Percentiles rank a stretch among this genome's conserved stretches.
These are phyloP conservation scores for Microascus cirrosus DNA, from an alignment of 2,329 filamentous ascomycete species.

Conservation along the genomic window DNA sequence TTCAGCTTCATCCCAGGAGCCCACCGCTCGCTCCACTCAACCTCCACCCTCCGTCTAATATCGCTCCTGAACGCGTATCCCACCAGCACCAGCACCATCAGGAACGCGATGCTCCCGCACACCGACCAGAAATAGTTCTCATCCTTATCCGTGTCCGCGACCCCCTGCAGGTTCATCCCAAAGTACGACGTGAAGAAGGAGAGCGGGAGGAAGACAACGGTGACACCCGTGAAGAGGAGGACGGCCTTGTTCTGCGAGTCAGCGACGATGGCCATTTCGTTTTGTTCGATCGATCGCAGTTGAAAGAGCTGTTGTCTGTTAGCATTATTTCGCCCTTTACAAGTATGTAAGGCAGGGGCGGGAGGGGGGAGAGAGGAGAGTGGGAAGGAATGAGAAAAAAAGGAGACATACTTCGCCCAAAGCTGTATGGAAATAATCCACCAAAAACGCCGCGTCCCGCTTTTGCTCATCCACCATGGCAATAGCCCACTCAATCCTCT, in stretches of 20 bases:
- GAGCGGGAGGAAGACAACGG: neutral
- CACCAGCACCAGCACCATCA: neutral
- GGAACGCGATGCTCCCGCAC: neutral
- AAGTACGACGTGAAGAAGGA: conserved; percentile 3
- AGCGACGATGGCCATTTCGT: conserved; percentile 13
- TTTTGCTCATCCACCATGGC: conserved; percentile 59
- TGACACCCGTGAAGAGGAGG: conserved; percentile 1
- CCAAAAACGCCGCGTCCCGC: conserved; percentile 53
- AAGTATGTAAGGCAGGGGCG: neutral
- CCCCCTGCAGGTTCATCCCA: conserved; percentile 2
- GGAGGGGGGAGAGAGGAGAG: neutral
- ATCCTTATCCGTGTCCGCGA: neutral
- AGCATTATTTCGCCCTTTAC: neutral
- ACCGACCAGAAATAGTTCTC: neutral
- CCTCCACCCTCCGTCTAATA: neutral
- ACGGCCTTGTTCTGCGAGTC: conserved; percentile 3
- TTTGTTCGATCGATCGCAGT: conserved; percentile 5
- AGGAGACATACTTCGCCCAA: neutral
- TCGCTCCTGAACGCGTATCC: neutral
- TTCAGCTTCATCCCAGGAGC: too few species aligned
- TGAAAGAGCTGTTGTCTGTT: conserved; percentile 1
- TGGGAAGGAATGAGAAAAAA: neutral
- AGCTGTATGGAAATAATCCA: conserved; percentile 39
- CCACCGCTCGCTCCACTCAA: neutral
- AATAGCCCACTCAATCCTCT: conserved; percentile 44